phyloP scores from a whole-genome alignment of 2,329 filamentous ascomycete species.

The Diaporthe sp. region DNA sequence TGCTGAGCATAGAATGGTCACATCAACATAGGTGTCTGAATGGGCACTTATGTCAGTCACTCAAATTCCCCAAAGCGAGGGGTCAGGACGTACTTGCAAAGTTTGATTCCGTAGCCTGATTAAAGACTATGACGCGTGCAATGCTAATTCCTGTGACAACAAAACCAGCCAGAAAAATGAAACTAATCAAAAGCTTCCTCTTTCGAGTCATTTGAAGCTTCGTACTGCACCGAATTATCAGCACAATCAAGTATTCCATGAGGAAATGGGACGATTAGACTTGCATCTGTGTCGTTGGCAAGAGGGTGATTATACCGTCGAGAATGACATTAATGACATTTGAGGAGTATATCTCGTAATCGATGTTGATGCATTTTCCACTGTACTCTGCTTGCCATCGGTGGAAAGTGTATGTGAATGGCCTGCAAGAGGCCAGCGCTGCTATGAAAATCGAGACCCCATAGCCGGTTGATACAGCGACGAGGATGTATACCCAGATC shows the following conservation, averaged over 20 bases:
- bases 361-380: neutral
- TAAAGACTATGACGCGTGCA: neutral
- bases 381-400: neutral
- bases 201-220: neutral
- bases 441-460: neutral
- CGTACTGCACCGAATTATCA: neutral
- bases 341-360: neutral
- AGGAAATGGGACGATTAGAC: neutral
- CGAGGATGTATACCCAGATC: neutral
- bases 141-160: constrained; percentile 4
- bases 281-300: constrained; percentile 1
- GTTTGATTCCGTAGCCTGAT: neutral
- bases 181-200: neutral
- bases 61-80: too few species aligned
- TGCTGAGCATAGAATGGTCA: neutral
- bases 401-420: neutral
- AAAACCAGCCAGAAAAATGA: neutral
- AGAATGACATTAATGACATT: neutral
- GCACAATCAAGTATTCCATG: neutral
- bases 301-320: neutral
- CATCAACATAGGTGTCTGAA: too few species aligned
- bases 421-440: neutral
- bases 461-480: neutral
- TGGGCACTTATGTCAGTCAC: too few species aligned
- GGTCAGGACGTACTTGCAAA: neutral